Percentiles rank a stretch among this genome's conserved stretches.
These are phyloP conservation scores for Pouteria glomerata DNA, from an alignment of 148 eudicot species.

Conservation along the genomic window DNA sequence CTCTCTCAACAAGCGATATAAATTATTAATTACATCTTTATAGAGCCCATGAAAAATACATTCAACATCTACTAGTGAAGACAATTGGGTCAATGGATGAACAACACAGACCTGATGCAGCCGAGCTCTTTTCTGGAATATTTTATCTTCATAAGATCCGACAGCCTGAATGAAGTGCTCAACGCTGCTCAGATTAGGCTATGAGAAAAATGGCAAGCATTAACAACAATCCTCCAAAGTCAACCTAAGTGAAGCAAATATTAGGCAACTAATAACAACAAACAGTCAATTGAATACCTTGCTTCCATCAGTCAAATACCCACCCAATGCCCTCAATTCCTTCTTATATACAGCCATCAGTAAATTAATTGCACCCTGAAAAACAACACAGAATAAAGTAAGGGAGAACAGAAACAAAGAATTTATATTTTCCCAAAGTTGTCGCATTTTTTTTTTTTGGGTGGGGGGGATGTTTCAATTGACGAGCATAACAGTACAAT, in stretches of 20 bases:
- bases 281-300: slow-evolving; percentile 47
- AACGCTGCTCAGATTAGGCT: slow-evolving; percentile 76
- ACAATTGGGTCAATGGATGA: neutral
- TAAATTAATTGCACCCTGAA: slow-evolving; percentile 89
- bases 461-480: too few relatives aligned
- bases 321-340: slow-evolving; percentile 68
- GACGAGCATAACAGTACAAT: too few relatives aligned
- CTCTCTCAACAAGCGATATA: too few relatives aligned
- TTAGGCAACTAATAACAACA: too few relatives aligned
- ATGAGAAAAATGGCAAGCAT: slow-evolving; percentile 14
- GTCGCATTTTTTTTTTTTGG: too few relatives aligned
- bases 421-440: too few relatives aligned
- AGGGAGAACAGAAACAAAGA: too few relatives aligned
- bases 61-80: neutral
- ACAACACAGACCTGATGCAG: slow-evolving; percentile 74
- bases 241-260: neutral
- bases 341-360: slow-evolving; percentile 85
- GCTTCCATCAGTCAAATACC: slow-evolving; percentile 85
- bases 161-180: slow-evolving; percentile 91
- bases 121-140: slow-evolving; percentile 83
- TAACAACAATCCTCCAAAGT: neutral
- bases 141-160: slow-evolving; percentile 87
- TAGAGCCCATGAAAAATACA: too few relatives aligned
- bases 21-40: too few relatives aligned
- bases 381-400: neutral